A percentile compares a stretch with the other conserved stretches of the same genome.
phyloP scores from a whole-genome alignment of 768 basidiomycete species.

The Suillus subaureus region DNA sequence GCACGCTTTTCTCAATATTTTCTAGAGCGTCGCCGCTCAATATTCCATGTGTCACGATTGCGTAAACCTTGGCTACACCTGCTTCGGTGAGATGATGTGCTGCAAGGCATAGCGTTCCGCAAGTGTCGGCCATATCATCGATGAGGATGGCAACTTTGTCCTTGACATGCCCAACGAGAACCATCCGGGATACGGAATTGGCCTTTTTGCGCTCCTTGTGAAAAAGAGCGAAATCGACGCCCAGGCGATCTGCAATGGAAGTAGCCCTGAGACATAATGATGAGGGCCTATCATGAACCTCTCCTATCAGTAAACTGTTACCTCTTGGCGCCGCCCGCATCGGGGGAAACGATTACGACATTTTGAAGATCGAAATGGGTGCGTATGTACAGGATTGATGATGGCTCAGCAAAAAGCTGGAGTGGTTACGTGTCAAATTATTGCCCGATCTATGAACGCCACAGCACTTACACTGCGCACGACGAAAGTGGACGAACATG shows the following conservation, averaged over 20 bases:
- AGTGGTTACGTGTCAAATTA: conserved; percentile 23
- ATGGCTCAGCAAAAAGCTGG: conserved; percentile 94
- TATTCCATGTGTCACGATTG: conserved; percentile 96
- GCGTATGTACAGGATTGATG: conserved; percentile 92
- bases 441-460: conserved; percentile 9
- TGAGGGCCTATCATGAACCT: conserved; percentile 18
- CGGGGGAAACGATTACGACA: conserved; percentile 95
- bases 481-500: conserved; percentile 12
- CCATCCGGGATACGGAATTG: conserved; percentile 93
- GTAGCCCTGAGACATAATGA: conserved; percentile 68
- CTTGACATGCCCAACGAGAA: conserved; percentile 91
- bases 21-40: conserved; percentile 87
- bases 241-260: conserved; percentile 93
- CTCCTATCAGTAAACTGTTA: conserved; percentile 33
- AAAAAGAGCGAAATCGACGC: conserved; percentile 97
- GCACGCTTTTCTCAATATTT: conserved; percentile 66
- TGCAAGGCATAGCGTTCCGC: conserved; percentile 91
- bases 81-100: conserved; percentile 88
- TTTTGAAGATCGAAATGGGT: conserved; percentile 83
- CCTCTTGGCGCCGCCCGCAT: conserved; percentile 99
- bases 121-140: conserved; percentile 99
- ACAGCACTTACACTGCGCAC: conserved; percentile 50
- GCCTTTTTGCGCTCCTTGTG: conserved; percentile 99
- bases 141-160: conserved; percentile 94
- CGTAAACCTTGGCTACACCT: conserved; percentile 83